Evolutionary conservation across 495 filamentous ascomycete genomes (phyloP).

Genomic region (Geoglossum glabrum): DNA sequence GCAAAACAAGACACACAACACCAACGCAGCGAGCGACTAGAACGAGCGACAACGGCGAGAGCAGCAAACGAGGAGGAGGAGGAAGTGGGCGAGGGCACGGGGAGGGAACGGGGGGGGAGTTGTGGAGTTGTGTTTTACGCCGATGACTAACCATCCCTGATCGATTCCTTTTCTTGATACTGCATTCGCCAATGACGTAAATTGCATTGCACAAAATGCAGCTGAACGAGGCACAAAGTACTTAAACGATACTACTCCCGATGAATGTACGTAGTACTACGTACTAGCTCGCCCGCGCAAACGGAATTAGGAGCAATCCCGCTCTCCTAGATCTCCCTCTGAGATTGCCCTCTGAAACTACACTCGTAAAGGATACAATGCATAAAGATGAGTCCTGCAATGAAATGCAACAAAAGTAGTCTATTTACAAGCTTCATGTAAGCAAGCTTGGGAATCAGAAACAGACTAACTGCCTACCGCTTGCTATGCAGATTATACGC

Average conservation of each 20-base stretch:
- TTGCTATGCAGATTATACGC: slow-evolving; percentile 1
- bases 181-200: neutral
- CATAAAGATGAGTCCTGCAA: no score
- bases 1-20: neutral
- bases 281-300: no score
- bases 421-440: neutral
- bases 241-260: no score
- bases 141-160: neutral
- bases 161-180: no score
- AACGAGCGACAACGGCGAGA: neutral
- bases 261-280: no score
- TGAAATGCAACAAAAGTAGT: no score
- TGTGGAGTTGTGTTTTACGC: neutral
- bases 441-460: neutral
- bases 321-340: no score
- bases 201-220: neutral
- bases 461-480: neutral
- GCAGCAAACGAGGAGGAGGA: neutral
- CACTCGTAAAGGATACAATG: no score
- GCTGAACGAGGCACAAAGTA: neutral
- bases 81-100: neutral
- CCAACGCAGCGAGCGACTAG: neutral
- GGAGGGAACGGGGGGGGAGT: no score
- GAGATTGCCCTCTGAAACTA: no score
- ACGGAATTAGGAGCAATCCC: no score